phyloP scores from a whole-genome alignment of 331 rosid genomes.

The Rhamnella rubrinervis region DNA sequence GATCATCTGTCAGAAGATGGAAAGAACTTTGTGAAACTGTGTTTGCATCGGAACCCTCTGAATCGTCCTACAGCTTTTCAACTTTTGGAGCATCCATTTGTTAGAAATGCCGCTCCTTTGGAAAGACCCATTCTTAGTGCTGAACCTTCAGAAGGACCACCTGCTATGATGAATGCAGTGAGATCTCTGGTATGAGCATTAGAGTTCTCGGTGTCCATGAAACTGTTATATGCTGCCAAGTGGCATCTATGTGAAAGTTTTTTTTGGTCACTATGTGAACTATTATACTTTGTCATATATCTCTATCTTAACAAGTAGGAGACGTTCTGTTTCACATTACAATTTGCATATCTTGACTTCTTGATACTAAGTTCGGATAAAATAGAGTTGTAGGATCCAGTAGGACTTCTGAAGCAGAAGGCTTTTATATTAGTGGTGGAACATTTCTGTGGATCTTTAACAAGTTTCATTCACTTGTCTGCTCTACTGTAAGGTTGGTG shows the following conservation, averaged over 20 bases:
- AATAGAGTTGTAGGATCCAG: no score
- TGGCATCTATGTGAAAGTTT: no score
- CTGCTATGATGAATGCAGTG: slow-evolving; percentile 28
- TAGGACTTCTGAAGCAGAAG: no score
- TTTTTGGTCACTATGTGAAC: neutral
- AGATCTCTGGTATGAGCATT: slow-evolving; percentile 32
- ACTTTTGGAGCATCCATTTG: slow-evolving; percentile 53
- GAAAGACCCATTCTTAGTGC: slow-evolving; percentile 37
- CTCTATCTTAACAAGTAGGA: no score
- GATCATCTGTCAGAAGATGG: slow-evolving; percentile 40
- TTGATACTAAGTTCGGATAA: no score
- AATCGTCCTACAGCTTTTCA: slow-evolving; percentile 42
- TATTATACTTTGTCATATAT: no score
- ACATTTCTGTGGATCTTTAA: neutral
- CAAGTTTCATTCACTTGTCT: neutral
- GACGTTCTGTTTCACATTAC: no score
- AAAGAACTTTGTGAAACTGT: slow-evolving; percentile 39
- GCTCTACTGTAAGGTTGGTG: neutral
- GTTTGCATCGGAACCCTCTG: slow-evolving; percentile 50
- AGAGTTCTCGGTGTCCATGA: neutral
- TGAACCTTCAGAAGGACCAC: slow-evolving; percentile 27
- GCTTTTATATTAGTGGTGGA: neutral
- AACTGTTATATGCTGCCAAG: no score
- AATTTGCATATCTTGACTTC: no score
- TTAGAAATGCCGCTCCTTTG: slow-evolving; percentile 35